These are phyloP conservation scores for Solanum phureja DNA, from an alignment of 257 asterid species.

Conservation along the genomic window DNA sequence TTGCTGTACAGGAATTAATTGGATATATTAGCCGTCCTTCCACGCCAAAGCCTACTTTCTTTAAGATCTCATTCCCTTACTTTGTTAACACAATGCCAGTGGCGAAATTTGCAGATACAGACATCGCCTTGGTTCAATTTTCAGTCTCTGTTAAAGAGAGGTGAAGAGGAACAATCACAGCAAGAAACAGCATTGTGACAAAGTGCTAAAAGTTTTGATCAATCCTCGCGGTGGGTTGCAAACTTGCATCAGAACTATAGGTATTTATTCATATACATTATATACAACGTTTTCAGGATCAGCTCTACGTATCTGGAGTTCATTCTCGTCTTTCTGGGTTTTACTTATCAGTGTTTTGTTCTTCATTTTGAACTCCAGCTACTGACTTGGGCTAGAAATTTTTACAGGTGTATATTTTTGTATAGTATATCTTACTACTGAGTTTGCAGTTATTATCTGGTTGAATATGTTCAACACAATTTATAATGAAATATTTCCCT, in stretches of 20 bases:
- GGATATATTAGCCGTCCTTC: conserved; percentile 60
- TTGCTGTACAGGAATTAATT: conserved; percentile 58
- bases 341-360: not conserved
- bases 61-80: conserved; percentile 43
- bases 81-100: conserved; percentile 10
- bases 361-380: not conserved
- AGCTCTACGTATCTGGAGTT: not conserved
- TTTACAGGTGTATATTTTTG: not conserved
- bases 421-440: not conserved
- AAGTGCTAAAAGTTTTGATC: not conserved
- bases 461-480: not conserved
- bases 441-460: not conserved
- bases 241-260: not conserved
- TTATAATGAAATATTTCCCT: not conserved
- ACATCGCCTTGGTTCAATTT: conserved; percentile 30
- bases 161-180: conserved; percentile 21
- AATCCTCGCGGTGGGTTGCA: not conserved
- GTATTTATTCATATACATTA: not conserved
- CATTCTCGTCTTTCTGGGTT: not conserved
- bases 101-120: conserved; percentile 25
- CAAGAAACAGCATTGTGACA: not conserved
- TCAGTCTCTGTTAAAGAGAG: conserved; percentile 10
- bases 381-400: not conserved
- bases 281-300: not conserved
- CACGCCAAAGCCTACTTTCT: conserved; percentile 84